Conservation (phyloP, 495 filamentous ascomycete genomes). For the Aspergillus ostianus region DNA sequence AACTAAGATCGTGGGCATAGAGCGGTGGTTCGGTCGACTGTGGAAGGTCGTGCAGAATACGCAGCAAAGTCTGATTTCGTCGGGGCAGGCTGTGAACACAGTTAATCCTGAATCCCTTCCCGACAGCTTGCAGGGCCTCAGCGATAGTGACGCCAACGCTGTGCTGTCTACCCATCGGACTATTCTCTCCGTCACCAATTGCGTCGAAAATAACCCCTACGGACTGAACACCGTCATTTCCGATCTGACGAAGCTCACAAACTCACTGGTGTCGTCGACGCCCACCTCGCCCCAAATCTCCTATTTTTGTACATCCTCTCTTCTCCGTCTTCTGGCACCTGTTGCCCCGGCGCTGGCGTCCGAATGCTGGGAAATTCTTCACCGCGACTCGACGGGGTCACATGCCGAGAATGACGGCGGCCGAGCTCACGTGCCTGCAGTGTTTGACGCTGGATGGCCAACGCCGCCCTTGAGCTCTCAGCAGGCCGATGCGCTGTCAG, state of each 20-base stretch:
- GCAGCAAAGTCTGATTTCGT: constrained; percentile 23
- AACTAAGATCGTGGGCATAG: constrained; percentile 74
- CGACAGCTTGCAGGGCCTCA: constrained; percentile 30
- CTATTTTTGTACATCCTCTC: constrained; percentile 40
- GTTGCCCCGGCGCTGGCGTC: constrained; percentile 75
- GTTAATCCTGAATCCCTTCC: constrained; percentile 25
- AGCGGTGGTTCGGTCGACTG: constrained; percentile 71
- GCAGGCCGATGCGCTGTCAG: constrained; percentile 49
- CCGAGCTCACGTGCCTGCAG: constrained; percentile 14
- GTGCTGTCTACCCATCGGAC: constrained; percentile 65
- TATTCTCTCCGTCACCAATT: constrained; percentile 63
- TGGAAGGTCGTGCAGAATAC: constrained; percentile 54
- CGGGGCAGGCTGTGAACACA: constrained; percentile 22
- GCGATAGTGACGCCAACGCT: constrained; percentile 54
- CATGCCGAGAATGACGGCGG: constrained; percentile 10
- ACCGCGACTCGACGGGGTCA: constrained; percentile 19
- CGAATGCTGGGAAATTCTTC: constrained; percentile 70
- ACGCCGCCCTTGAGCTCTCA: constrained; percentile 34
- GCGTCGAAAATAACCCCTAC: constrained; percentile 65
- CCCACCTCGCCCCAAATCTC: constrained; percentile 32
- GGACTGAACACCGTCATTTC: constrained; percentile 79
- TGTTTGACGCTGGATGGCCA: constrained; percentile 58
- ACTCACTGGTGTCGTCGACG: constrained; percentile 49
- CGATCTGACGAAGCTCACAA: constrained; percentile 77
- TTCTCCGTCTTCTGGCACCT: constrained; percentile 72